Percentiles rank a stretch among this genome's conserved stretches.
Conservation (phyloP, 768 basidiomycete genomes). For the Lactarius psammicola region DNA sequence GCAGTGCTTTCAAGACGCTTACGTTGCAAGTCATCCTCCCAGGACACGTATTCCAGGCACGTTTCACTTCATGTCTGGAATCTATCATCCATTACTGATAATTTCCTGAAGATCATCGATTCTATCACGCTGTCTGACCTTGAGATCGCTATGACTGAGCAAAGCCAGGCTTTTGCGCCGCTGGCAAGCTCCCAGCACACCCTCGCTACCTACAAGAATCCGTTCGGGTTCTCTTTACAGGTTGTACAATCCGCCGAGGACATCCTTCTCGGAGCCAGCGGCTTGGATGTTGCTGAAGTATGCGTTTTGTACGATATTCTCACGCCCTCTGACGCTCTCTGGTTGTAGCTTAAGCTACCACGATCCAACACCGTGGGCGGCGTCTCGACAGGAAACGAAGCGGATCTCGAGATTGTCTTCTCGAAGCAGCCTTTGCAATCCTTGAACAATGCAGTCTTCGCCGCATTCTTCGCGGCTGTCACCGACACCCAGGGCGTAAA, state of each 20-base stretch:
- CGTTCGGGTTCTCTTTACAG: slow-evolving; percentile 73
- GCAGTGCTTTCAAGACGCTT: slow-evolving; percentile 66
- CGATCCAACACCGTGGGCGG: slow-evolving; percentile 50
- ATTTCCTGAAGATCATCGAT: slow-evolving; percentile 50
- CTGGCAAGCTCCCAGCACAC: slow-evolving; percentile 56
- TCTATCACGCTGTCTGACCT: slow-evolving; percentile 61
- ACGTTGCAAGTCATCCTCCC: slow-evolving; percentile 60
- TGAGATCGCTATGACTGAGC: slow-evolving; percentile 49
- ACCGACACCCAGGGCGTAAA: slow-evolving; percentile 47
- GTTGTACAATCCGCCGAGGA: slow-evolving; percentile 55
- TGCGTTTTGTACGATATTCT: slow-evolving; percentile 23
- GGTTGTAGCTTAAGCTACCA: slow-evolving; percentile 50
- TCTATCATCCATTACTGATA: background rate
- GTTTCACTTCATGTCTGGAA: background rate
- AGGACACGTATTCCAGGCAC: slow-evolving; percentile 54
- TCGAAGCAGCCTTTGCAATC: slow-evolving; percentile 54
- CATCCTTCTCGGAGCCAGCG: slow-evolving; percentile 49
- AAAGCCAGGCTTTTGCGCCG: slow-evolving; percentile 57
- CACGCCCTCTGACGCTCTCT: background rate
- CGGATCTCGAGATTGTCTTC: slow-evolving; percentile 57
- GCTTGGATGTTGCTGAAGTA: slow-evolving; percentile 55
- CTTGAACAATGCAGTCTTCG: slow-evolving; percentile 53
- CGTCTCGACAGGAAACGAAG: slow-evolving; percentile 69
- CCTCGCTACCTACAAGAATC: slow-evolving; percentile 62
- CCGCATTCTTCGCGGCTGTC: slow-evolving; percentile 55